A percentile compares a stretch with the other conserved stretches of the same genome.
Evolutionary conservation across 768 basidiomycete species (phyloP).

Genomic region (Piloderma croceum): DNA sequence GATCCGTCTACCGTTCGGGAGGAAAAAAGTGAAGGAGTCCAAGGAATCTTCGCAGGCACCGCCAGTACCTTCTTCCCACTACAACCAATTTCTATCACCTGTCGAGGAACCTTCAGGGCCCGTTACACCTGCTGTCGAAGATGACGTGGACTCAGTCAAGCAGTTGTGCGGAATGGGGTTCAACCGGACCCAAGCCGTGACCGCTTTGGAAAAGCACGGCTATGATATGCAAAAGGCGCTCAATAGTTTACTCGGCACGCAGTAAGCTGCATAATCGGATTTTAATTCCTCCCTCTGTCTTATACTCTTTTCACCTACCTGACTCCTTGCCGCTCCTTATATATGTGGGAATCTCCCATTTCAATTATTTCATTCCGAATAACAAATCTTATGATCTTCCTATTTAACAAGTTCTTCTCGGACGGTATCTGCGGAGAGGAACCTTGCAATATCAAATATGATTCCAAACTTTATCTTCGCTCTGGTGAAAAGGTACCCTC

Average conservation of each 20-base stretch:
- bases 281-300: slow-evolving; percentile 5
- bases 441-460: too few species aligned
- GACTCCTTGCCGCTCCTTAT: slow-evolving; percentile 12
- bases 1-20: slow-evolving; percentile 78
- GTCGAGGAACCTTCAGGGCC: slow-evolving; percentile 38
- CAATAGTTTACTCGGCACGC: slow-evolving; percentile 58
- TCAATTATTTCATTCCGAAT: too few species aligned
- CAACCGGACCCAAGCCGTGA: slow-evolving; percentile 71
- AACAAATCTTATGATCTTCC: too few species aligned
- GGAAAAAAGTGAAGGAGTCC: slow-evolving; percentile 66
- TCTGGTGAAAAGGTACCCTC: too few species aligned
- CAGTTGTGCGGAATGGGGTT: slow-evolving; percentile 90
- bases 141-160: slow-evolving; percentile 72
- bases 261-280: slow-evolving; percentile 16
- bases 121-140: slow-evolving; percentile 52
- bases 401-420: too few species aligned
- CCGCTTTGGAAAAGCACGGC: slow-evolving; percentile 76
- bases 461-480: too few species aligned
- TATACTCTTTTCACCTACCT: slow-evolving; percentile 14
- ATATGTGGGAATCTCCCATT: slow-evolving; percentile 6
- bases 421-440: too few species aligned
- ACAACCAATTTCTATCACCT: slow-evolving; percentile 36
- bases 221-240: slow-evolving; percentile 79
- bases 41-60: slow-evolving; percentile 35
- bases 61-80: slow-evolving; percentile 31